These are phyloP conservation scores for Penicillium thymicola DNA, from an alignment of 2,329 filamentous ascomycete species.

Conservation along the genomic window DNA sequence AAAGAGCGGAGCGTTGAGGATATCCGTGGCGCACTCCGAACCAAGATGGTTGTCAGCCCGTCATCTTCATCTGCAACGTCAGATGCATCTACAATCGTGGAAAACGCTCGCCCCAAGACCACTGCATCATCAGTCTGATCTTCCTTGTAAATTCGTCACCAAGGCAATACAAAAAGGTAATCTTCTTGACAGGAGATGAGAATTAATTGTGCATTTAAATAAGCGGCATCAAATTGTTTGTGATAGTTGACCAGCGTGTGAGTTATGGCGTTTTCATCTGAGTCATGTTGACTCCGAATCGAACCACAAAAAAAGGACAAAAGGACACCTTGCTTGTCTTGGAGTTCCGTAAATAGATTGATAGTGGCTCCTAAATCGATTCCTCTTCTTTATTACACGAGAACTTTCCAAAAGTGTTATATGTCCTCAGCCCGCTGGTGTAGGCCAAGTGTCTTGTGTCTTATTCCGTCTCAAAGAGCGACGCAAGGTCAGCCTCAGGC, in stretches of 20 bases:
- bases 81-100: constrained; percentile 24
- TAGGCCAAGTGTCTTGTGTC: not conserved
- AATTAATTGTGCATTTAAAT: constrained; percentile 7
- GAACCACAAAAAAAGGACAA: not conserved
- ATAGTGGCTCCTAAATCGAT: not conserved
- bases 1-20: constrained; percentile 47
- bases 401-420: not conserved
- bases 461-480: not conserved
- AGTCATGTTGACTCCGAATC: constrained; percentile 11
- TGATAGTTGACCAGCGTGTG: constrained; percentile 21
- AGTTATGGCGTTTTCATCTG: constrained; percentile 28
- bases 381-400: not conserved
- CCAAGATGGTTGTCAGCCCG: constrained; percentile 32
- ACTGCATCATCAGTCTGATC: constrained; percentile 1
- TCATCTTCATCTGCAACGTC: constrained; percentile 16
- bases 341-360: constrained; percentile 1
- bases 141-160: not conserved
- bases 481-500: too few relatives aligned
- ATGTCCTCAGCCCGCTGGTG: not conserved
- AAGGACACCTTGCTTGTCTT: constrained; percentile 4
- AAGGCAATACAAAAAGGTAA: constrained; percentile 13
- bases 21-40: constrained; percentile 43
- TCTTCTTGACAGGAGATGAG: constrained; percentile 12
- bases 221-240: constrained; percentile 15
- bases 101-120: constrained; percentile 13